Conservation (phyloP, 179 eudicot species). For the Drosera spatulata region DNA sequence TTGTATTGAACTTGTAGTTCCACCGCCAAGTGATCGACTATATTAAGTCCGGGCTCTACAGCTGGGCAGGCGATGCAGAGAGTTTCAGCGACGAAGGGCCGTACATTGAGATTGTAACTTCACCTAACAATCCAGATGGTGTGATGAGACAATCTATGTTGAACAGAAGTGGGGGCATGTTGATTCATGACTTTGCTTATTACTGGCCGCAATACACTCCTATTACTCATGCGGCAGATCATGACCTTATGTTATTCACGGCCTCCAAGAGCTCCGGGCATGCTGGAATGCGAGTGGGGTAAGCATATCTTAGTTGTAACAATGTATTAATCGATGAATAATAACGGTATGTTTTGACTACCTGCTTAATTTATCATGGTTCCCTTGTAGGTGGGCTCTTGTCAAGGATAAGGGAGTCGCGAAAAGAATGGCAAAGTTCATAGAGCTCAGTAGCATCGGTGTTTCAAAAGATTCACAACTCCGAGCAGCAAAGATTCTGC, state of each 20-base stretch:
- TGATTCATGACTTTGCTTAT: conserved; percentile 78
- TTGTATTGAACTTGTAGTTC: conserved; percentile 34
- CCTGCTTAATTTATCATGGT: no score
- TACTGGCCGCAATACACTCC: conserved; percentile 97
- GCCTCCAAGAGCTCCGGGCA: conserved; percentile 88
- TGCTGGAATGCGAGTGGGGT: conserved; percentile 88
- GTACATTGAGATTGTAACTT: conserved; percentile 81
- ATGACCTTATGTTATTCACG: conserved; percentile 78
- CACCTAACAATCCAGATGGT: conserved; percentile 97
- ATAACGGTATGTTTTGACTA: no score
- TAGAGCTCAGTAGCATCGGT: conserved; percentile 84
- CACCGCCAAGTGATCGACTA: conserved; percentile 68
- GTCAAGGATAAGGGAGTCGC: conserved; percentile 76
- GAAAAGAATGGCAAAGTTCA: conserved; percentile 71
- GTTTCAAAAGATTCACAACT: conserved; percentile 92
- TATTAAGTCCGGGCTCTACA: conserved; percentile 67
- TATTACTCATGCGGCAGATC: conserved; percentile 52
- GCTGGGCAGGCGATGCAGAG: conserved; percentile 80
- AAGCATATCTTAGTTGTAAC: not conserved
- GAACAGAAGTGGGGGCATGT: conserved; percentile 45
- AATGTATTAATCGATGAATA: no score
- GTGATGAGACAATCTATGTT: conserved; percentile 48
- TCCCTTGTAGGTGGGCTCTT: conserved; percentile 77
- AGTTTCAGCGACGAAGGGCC: conserved; percentile 39
- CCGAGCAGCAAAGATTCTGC: conserved; percentile 81